These are phyloP conservation scores for Nadsonia commutata DNA, from an alignment of 1,139 yeast species.

Conservation along the genomic window DNA sequence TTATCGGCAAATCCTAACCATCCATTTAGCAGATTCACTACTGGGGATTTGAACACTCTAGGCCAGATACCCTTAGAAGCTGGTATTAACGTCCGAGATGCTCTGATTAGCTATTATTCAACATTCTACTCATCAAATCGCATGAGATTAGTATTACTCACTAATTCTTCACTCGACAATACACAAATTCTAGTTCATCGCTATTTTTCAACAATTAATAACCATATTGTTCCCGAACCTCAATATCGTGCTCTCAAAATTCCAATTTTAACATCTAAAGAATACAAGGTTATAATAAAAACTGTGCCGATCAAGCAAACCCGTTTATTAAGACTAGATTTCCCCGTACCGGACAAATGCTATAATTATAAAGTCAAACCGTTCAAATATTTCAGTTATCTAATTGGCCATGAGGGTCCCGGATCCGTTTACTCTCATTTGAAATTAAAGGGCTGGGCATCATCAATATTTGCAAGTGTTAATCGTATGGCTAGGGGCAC, in stretches of 20 bases:
- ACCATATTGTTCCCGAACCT: constrained; percentile 39
- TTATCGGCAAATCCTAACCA: constrained; percentile 54
- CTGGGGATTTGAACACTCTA: constrained; percentile 54
- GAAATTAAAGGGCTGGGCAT: constrained; percentile 67
- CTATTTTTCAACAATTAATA: constrained; percentile 50
- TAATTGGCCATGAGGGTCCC: constrained; percentile 81
- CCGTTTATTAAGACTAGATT: constrained; percentile 49
- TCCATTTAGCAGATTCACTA: constrained; percentile 57
- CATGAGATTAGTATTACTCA: constrained; percentile 76
- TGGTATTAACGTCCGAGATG: constrained; percentile 50
- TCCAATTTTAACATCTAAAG: constrained; percentile 18
- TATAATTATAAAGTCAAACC: constrained; percentile 58
- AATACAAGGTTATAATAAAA: constrained; percentile 7
- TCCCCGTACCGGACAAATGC: constrained; percentile 65
- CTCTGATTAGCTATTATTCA: constrained; percentile 44
- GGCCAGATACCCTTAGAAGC: constrained; percentile 35
- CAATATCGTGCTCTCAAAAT: constrained; percentile 31
- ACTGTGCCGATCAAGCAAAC: constrained; percentile 77
- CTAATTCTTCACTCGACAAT: constrained; percentile 62
- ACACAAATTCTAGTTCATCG: constrained; percentile 55
- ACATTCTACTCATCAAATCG: constrained; percentile 54
- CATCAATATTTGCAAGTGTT: constrained; percentile 59
- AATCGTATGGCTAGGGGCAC: constrained; percentile 54
- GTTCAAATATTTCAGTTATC: constrained; percentile 53
- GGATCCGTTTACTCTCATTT: constrained; percentile 65